phyloP scores from a whole-genome alignment of 139 green algal genomes.

The Deuterostichococcus epilithicus region DNA sequence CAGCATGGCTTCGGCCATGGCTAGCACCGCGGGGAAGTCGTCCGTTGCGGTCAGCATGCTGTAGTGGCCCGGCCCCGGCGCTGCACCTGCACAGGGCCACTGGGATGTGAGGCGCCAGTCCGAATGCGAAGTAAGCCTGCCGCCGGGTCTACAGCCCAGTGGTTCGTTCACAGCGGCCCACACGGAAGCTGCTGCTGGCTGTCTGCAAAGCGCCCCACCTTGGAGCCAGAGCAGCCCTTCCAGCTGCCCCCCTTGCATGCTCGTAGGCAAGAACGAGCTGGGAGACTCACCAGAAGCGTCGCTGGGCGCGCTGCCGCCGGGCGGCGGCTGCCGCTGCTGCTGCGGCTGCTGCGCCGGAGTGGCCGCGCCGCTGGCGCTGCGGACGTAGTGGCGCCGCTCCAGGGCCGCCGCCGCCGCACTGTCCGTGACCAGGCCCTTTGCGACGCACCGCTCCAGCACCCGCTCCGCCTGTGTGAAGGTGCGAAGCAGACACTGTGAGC shows the following conservation, averaged over 20 bases:
- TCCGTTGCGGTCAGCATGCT: slow-evolving; percentile 7
- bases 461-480: slow-evolving; percentile 6
- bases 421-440: slow-evolving; percentile 19
- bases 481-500: too few relatives aligned
- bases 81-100: slow-evolving; percentile 8
- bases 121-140: too few relatives aligned
- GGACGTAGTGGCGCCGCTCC: background rate
- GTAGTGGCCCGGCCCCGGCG: slow-evolving; percentile 22
- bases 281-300: background rate
- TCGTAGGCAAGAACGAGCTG: too few relatives aligned
- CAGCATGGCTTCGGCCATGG: slow-evolving; percentile 21
- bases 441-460: slow-evolving; percentile 21
- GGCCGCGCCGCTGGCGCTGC: background rate
- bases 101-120: too few relatives aligned
- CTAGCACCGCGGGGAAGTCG: slow-evolving; percentile 31
- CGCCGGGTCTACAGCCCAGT: too few relatives aligned
- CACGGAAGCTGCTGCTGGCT: too few relatives aligned
- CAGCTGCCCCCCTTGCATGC: too few relatives aligned
- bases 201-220: too few relatives aligned
- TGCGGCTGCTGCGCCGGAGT: background rate
- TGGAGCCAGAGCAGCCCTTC: too few relatives aligned
- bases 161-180: too few relatives aligned
- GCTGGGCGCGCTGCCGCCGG: background rate
- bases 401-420: background rate
- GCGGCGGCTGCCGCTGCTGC: background rate